Conservation (phyloP, 306 rosid species). For the Oemleria cerasiformis region DNA sequence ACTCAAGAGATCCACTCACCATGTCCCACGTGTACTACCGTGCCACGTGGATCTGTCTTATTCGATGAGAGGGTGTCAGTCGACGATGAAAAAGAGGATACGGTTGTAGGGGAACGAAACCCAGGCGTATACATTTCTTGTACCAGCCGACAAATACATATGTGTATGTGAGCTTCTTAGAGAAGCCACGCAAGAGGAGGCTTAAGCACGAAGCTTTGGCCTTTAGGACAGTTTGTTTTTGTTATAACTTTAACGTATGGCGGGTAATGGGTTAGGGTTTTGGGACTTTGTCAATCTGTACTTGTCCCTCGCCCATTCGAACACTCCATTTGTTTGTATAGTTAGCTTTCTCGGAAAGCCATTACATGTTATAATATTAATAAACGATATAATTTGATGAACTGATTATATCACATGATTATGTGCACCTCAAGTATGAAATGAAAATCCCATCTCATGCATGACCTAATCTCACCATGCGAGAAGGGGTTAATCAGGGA, state of each 20-base stretch:
- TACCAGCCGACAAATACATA: slow-evolving; percentile 34
- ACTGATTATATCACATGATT: too few species aligned
- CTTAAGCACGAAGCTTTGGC: slow-evolving; percentile 49
- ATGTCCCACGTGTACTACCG: neutral
- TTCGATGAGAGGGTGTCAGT: slow-evolving; percentile 10
- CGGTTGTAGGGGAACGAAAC: slow-evolving; percentile 7
- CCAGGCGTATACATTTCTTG: slow-evolving; percentile 11
- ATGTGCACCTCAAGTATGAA: too few species aligned
- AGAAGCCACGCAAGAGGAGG: slow-evolving; percentile 57
- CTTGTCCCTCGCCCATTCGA: neutral
- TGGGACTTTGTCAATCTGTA: slow-evolving; percentile 23
- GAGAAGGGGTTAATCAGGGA: too few species aligned
- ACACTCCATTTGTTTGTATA: too few species aligned
- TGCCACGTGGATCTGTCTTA: neutral
- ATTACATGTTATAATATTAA: too few species aligned
- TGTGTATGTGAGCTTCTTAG: slow-evolving; percentile 31
- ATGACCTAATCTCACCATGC: too few species aligned
- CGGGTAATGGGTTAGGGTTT: slow-evolving; percentile 22
- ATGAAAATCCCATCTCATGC: too few species aligned
- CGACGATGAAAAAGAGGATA: neutral
- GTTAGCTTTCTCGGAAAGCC: too few species aligned
- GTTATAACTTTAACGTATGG: slow-evolving; percentile 29
- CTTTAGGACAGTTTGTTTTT: neutral
- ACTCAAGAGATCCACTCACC: neutral
- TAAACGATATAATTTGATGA: too few species aligned